Evolutionary conservation across 768 basidiomycete species (phyloP).

Genomic region (Megacollybia marginata): DNA sequence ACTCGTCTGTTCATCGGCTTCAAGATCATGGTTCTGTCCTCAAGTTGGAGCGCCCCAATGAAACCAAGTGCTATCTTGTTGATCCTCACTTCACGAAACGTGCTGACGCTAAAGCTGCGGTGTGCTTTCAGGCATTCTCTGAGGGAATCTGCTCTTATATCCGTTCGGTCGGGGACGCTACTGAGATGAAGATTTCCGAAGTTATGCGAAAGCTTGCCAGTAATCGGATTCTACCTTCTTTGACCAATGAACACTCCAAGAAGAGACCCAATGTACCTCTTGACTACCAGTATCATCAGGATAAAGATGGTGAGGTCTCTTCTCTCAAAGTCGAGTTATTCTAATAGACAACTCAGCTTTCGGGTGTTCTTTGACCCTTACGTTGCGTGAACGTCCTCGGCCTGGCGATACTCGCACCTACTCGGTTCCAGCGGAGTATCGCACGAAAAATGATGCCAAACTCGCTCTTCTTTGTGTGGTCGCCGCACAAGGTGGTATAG

Average conservation of each 20-base stretch:
- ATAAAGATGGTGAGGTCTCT: constrained; percentile 41
- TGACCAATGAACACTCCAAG: constrained; percentile 39
- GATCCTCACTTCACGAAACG: constrained; percentile 57
- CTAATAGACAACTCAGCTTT: constrained; percentile 32
- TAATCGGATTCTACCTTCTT: constrained; percentile 35
- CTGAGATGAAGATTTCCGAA: constrained; percentile 40
- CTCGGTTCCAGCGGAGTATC: constrained; percentile 40
- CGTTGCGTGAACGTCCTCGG: constrained; percentile 19
- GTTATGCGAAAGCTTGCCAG: constrained; percentile 36
- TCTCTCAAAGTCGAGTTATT: background rate
- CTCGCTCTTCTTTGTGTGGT: constrained; percentile 47
- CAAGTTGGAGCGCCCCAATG: constrained; percentile 44
- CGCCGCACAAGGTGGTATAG: constrained; percentile 47
- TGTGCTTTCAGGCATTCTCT: constrained; percentile 57
- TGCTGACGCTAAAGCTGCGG: constrained; percentile 63
- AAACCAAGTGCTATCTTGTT: constrained; percentile 51
- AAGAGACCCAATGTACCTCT: constrained; percentile 30
- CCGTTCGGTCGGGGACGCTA: constrained; percentile 30
- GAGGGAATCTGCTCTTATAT: constrained; percentile 54
- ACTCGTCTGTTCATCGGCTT: constrained; percentile 4
- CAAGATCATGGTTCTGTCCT: constrained; percentile 59
- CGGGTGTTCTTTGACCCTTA: constrained; percentile 42
- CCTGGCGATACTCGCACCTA: constrained; percentile 31
- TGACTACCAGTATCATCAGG: constrained; percentile 31
- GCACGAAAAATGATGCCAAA: constrained; percentile 55